These are phyloP conservation scores for Elsinoe fawcettii DNA, from an alignment of 2,329 filamentous ascomycete genomes.

Conservation along the genomic window DNA sequence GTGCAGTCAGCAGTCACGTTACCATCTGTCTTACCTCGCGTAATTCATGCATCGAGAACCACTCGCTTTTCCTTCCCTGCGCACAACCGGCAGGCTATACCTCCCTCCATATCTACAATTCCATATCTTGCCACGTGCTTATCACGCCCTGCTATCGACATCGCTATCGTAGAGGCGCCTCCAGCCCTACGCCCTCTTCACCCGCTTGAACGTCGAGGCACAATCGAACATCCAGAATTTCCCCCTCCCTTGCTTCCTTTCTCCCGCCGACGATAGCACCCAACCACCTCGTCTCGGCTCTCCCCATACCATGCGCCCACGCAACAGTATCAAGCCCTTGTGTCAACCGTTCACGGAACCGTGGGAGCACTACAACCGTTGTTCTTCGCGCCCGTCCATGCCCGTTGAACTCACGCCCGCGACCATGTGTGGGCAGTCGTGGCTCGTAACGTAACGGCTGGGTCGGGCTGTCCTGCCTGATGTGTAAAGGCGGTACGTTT, in stretches of 20 bases:
- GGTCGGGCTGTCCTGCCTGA: too few relatives aligned
- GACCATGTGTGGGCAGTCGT: too few relatives aligned
- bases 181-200: not conserved
- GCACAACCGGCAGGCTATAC: not conserved
- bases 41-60: not conserved
- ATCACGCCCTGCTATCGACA: not conserved
- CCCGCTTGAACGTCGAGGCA: not conserved
- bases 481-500: not conserved
- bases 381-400: not conserved
- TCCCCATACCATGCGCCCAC: not conserved
- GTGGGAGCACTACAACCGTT: constrained; percentile 8
- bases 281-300: not conserved
- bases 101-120: not conserved
- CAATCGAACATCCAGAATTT: not conserved
- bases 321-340: not conserved
- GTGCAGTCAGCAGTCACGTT: not conserved
- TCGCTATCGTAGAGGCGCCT: not conserved
- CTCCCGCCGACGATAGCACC: not conserved
- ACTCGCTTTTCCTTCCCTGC: not conserved
- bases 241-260: not conserved
- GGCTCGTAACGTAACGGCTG: too few relatives aligned
- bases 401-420: not conserved
- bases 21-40: not conserved
- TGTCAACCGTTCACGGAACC: not conserved
- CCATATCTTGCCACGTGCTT: not conserved